Conservation (phyloP, 1,284 basidiomycete species). For the Amylostereum areolatum region DNA sequence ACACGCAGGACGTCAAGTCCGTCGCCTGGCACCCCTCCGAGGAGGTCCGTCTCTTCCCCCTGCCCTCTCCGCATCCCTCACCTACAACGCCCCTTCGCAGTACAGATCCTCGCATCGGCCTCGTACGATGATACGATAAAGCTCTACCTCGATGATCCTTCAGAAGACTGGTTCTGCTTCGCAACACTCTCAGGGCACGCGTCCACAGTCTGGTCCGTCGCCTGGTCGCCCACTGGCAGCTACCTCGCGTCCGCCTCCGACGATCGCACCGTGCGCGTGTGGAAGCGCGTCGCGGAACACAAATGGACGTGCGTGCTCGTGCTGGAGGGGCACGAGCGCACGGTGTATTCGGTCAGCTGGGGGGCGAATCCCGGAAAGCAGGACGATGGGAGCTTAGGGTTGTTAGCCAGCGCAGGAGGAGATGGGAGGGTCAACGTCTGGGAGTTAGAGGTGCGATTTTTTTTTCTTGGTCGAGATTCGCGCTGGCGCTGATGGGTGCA, state of each 20-base stretch:
- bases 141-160: constrained; percentile 90
- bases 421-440: constrained; percentile 76
- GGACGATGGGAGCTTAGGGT: constrained; percentile 43
- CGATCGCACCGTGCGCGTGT: constrained; percentile 70
- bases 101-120: constrained; percentile 88
- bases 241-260: constrained; percentile 85
- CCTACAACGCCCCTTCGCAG: constrained; percentile 18
- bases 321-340: constrained; percentile 61
- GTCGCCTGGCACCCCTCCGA: constrained; percentile 94
- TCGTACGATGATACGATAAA: constrained; percentile 98
- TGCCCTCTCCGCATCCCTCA: background rate
- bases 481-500: background rate
- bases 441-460: constrained; percentile 52
- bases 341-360: constrained; percentile 82
- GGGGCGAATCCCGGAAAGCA: constrained; percentile 23
- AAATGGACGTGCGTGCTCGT: constrained; percentile 55
- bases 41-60: constrained; percentile 56
- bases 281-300: constrained; percentile 52
- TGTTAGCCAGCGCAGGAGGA: constrained; percentile 69
- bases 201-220: constrained; percentile 90
- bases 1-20: constrained; percentile 94
- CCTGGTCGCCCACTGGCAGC: constrained; percentile 75
- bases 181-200: constrained; percentile 75
- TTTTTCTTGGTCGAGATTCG: background rate
- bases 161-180: constrained; percentile 93